Conservation (phyloP, 1,284 basidiomycete genomes). For the Moesziomyces sp. region DNA sequence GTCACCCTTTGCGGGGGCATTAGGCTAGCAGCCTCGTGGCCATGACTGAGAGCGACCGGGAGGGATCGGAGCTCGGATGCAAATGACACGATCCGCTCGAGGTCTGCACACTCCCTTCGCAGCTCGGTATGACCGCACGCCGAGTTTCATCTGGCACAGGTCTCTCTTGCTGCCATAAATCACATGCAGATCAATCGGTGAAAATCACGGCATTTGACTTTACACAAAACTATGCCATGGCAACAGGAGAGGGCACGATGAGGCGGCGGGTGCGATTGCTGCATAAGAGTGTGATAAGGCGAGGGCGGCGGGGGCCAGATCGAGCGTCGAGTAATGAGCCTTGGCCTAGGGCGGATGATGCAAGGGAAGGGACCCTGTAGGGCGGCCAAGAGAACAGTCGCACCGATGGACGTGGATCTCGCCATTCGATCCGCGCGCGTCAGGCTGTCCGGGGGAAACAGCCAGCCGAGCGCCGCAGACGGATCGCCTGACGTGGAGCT, state of each 20-base stretch:
- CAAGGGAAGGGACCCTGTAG: not conserved
- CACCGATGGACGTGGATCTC: conserved; percentile 1
- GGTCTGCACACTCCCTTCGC: too few relatives aligned
- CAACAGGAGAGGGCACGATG: not conserved
- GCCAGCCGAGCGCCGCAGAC: not conserved
- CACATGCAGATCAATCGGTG: too few relatives aligned
- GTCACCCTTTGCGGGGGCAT: not conserved
- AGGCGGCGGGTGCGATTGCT: too few relatives aligned
- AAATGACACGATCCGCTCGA: not conserved
- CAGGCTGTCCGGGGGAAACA: not conserved
- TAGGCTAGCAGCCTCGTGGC: not conserved
- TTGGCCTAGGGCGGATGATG: not conserved
- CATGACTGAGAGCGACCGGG: not conserved
- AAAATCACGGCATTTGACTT: too few relatives aligned
- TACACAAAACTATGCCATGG: not conserved
- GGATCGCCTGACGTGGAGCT: not conserved
- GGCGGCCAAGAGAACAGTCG: not conserved
- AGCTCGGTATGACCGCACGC: too few relatives aligned
- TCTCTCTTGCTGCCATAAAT: too few relatives aligned
- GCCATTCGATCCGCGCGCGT: not conserved
- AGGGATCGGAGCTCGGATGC: not conserved
- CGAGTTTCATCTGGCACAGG: too few relatives aligned
- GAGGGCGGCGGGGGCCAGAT: not conserved
- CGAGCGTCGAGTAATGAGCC: not conserved
- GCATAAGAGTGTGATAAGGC: not conserved